Conservation (phyloP, 768 basidiomycete genomes). For the Phanerochaete sordida region DNA sequence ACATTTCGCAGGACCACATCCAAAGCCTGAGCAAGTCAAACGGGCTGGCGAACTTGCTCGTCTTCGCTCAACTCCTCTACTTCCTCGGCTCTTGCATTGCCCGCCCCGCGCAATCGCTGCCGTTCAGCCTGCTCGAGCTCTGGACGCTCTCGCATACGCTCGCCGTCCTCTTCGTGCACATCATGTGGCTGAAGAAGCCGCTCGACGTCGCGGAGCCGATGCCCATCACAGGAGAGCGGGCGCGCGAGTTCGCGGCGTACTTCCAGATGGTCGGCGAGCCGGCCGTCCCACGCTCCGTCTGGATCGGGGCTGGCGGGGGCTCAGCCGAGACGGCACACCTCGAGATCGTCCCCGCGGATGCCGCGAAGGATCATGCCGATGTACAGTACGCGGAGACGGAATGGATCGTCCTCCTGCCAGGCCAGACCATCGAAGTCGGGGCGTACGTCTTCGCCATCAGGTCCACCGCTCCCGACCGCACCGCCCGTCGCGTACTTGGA, state of each 20-base stretch:
- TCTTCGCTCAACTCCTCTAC: not conserved
- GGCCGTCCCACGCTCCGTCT: not conserved
- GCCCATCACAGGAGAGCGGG: not conserved
- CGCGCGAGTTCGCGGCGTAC: not conserved
- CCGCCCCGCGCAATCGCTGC: not conserved
- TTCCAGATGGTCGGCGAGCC: not conserved
- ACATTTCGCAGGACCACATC: not conserved
- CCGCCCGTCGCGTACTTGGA: no score
- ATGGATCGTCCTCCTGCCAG: no score
- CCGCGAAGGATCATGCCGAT: no score
- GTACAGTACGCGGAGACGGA: no score
- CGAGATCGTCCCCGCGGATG: not conserved
- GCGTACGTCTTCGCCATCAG: no score
- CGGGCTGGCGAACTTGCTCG: not conserved
- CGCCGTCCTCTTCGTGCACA: not conserved
- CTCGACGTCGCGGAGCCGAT: not conserved
- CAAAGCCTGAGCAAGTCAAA: not conserved
- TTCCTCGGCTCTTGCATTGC: not conserved
- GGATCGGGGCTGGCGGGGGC: not conserved
- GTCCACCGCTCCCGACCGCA: no score
- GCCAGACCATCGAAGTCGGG: no score
- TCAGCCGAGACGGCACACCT: not conserved
- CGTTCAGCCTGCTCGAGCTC: not conserved
- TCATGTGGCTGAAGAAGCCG: not conserved
- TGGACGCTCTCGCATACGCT: not conserved